Conservation (phyloP, 2,329 filamentous ascomycete genomes). For the Aspergillus carbonarius region DNA sequence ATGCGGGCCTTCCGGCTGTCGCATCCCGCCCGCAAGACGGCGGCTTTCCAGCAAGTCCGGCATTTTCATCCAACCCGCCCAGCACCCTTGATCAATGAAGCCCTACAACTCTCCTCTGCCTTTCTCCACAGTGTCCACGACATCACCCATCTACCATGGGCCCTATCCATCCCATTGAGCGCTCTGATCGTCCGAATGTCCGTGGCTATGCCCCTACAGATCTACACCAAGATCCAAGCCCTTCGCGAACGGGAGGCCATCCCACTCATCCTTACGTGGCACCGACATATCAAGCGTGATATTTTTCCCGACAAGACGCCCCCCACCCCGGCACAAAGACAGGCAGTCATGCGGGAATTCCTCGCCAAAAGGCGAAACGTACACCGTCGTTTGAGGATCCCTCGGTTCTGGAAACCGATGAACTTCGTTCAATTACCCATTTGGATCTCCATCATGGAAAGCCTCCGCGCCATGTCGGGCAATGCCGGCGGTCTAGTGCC, state of each 20-base stretch:
- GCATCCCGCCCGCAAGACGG: slow-evolving; percentile 9
- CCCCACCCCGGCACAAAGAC: slow-evolving; percentile 14
- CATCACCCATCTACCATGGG: slow-evolving; percentile 54
- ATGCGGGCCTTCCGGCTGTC: slow-evolving; percentile 18
- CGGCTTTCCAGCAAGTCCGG: slow-evolving; percentile 33
- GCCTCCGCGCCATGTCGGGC: slow-evolving; percentile 49
- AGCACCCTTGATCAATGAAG: slow-evolving; percentile 43
- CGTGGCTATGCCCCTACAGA: slow-evolving; percentile 49
- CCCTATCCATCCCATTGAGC: slow-evolving; percentile 53
- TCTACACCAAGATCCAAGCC: slow-evolving; percentile 43
- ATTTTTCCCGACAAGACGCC: slow-evolving; percentile 1
- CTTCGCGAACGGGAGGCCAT: slow-evolving; percentile 43
- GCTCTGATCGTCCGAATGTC: slow-evolving; percentile 52
- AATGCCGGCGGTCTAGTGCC: slow-evolving; percentile 41
- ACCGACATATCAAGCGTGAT: slow-evolving; percentile 17
- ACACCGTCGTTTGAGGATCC: slow-evolving; percentile 36
- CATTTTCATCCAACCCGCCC: slow-evolving; percentile 53
- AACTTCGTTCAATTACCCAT: slow-evolving; percentile 46
- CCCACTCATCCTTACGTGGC: slow-evolving; percentile 45
- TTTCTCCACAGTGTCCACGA: slow-evolving; percentile 53
- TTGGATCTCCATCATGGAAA: slow-evolving; percentile 50
- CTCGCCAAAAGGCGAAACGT: slow-evolving; percentile 29
- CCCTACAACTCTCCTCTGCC: slow-evolving; percentile 46
- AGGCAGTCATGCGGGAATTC: slow-evolving; percentile 18
- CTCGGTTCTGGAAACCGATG: slow-evolving; percentile 32